Evolutionary conservation across 495 filamentous ascomycete genomes (phyloP).

Genomic region (Penicillium manginii): DNA sequence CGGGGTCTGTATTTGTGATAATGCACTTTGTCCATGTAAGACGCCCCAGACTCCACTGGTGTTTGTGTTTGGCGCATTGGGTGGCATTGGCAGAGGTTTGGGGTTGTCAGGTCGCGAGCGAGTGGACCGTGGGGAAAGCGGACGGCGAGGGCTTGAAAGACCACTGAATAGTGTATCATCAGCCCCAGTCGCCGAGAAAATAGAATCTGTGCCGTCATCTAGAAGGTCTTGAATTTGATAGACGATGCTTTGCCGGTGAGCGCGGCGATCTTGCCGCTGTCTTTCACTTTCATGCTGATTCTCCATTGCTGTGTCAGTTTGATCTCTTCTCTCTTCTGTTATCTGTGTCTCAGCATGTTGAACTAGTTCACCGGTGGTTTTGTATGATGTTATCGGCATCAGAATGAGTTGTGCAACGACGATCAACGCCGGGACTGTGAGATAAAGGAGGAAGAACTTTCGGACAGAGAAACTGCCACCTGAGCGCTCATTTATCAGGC

Average conservation of each 20-base stretch:
- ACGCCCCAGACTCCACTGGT: slow-evolving; percentile 86
- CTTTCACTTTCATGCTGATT: slow-evolving; percentile 58
- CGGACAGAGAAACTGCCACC: slow-evolving; percentile 62
- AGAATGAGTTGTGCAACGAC: slow-evolving; percentile 68
- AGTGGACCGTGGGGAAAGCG: background rate
- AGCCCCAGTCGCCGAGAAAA: slow-evolving; percentile 4
- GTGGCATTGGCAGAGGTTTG: background rate
- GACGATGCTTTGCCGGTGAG: slow-evolving; percentile 68
- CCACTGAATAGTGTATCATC: slow-evolving; percentile 21
- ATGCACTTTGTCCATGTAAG: slow-evolving; percentile 74
- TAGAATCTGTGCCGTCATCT: slow-evolving; percentile 40
- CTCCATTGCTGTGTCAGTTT: slow-evolving; percentile 56
- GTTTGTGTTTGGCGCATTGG: slow-evolving; percentile 48
- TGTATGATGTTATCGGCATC: slow-evolving; percentile 83
- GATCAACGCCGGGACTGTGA: slow-evolving; percentile 74
- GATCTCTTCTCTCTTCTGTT: slow-evolving; percentile 55
- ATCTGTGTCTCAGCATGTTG: slow-evolving; percentile 65
- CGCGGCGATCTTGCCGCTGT: slow-evolving; percentile 63
- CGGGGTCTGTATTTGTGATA: slow-evolving; percentile 74
- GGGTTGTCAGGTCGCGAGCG: background rate
- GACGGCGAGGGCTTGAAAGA: background rate
- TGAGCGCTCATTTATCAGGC: slow-evolving; percentile 70
- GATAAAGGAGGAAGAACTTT: slow-evolving; percentile 77
- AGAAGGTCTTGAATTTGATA: slow-evolving; percentile 76
- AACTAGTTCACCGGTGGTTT: slow-evolving; percentile 83